Base-by-base conservation (phyloP, 1,139 yeast genomes). In the Taiozyma onychis region DNA sequence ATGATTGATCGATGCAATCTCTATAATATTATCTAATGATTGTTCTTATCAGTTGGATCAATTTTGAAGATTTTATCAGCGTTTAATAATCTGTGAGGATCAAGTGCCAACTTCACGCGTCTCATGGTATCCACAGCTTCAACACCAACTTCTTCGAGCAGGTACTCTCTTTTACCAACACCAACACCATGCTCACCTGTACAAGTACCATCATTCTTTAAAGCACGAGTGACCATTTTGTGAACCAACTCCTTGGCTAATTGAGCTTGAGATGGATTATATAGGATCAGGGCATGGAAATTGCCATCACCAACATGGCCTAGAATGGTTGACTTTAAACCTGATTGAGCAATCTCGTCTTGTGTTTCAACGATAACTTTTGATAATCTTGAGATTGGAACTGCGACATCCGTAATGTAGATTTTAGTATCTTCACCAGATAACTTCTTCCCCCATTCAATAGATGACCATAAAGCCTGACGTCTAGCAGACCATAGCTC, bases 181-280 rank as follows among this genome's bases (percentile, higher is more conserved):
- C 86, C 88, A 48, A 81, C 76, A n/a, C 87, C 86, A 58, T 81
- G 87, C 58, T 81, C 86, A 22, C 87, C 87, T 2, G 84, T 79
- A 50, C 83, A 76, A 2, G 86, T 81, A 6, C 87, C 86, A 52
- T 81, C 86, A 52, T 74, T 62, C 8, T 57, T 63, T 30, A 73
- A 53, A 2, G 75, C 72, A 21, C 72, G 59, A 18, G 62, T 58
- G 30, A 70, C 72, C 67, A 72, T 68, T 34, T 69, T 60, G 45
- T 64, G 67, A 28, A 71, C 75, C 6, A 69, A 57, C 10, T 54
- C 52, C 46, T 61, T 62, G n/a, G 63, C 66, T 22, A 57, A 55
- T 2, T 59, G 62, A 51, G 54, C 68, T 65, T 65, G 62, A 28
- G 62, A 63, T 46, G 64, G 67, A 37, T 72, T 65, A 60, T 79